These are phyloP conservation scores for Pisolithus thermaeus DNA, from an alignment of 1,284 basidiomycete species.

Conservation along the genomic window DNA sequence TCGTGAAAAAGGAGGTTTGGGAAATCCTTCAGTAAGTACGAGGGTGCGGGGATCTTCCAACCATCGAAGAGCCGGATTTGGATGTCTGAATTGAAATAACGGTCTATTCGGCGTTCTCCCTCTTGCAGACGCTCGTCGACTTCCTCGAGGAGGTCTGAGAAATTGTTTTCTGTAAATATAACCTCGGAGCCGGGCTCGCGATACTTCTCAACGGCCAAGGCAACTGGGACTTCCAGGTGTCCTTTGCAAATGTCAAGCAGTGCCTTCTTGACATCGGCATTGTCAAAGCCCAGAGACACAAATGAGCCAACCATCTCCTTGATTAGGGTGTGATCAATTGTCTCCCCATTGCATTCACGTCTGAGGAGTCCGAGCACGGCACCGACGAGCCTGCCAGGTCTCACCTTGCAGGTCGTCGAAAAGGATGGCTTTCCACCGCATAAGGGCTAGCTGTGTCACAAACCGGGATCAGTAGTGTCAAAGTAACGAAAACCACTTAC, in stretches of 20 bases:
- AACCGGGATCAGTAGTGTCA: constrained; percentile 7
- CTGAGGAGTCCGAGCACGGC: constrained; percentile 89
- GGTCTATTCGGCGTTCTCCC: constrained; percentile 93
- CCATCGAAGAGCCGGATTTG: constrained; percentile 82
- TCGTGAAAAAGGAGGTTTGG: constrained; percentile 89
- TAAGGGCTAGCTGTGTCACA: constrained; percentile 73
- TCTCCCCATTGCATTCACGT: constrained; percentile 90
- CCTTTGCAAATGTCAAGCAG: constrained; percentile 96
- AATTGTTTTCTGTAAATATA: constrained; percentile 86
- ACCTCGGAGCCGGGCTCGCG: constrained; percentile 89
- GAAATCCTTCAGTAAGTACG: constrained; percentile 93
- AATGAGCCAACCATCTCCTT: constrained; percentile 97
- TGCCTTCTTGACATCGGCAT: constrained; percentile 83
- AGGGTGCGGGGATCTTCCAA: constrained; percentile 86
- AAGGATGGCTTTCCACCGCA: constrained; percentile 93
- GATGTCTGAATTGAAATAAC: constrained; percentile 88
- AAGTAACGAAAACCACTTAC: constrained; percentile 41
- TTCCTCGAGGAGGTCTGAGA: constrained; percentile 96
- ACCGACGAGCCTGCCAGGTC: constrained; percentile 72
- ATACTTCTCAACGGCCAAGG: constrained; percentile 84
- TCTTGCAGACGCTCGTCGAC: constrained; percentile 90
- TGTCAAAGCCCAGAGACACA: constrained; percentile 93
- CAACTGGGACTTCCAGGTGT: constrained; percentile 88
- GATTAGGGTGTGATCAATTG: constrained; percentile 88
- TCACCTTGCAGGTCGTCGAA: constrained; percentile 84